Percentiles rank a stretch among this genome's conserved stretches.
Evolutionary conservation across 257 asterid genomes (phyloP).

Genomic region (Apocynum venetum): DNA sequence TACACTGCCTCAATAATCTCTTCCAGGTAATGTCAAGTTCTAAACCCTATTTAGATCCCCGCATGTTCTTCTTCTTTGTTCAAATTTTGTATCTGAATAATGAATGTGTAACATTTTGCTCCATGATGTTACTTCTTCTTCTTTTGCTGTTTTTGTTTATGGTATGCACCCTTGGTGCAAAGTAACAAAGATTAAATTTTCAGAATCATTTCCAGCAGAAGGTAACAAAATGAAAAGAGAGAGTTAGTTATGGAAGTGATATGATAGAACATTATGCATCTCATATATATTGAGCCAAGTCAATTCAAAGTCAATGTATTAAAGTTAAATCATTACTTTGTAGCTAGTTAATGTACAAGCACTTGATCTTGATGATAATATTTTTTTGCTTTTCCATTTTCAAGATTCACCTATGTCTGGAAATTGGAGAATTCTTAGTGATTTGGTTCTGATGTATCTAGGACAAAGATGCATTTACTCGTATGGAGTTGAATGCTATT

Average conservation of each 20-base stretch:
- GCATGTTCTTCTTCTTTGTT: not conserved
- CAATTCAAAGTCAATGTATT: not conserved
- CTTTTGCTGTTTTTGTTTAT: not conserved
- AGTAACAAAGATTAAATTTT: not conserved
- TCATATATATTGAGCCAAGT: too few species aligned
- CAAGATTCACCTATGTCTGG: not conserved
- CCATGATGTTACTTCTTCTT: not conserved
- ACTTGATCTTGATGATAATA: not conserved
- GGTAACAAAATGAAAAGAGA: not conserved
- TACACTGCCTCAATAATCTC: slow-evolving; percentile 90
- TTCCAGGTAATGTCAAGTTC: slow-evolving; percentile 58
- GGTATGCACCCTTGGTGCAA: not conserved
- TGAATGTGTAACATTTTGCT: not conserved
- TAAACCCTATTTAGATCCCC: not conserved
- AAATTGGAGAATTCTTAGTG: slow-evolving; percentile 1
- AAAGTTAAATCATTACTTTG: not conserved
- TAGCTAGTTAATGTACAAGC: not conserved
- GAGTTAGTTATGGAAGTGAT: not conserved
- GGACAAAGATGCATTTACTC: slow-evolving; percentile 76
- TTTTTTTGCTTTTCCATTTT: not conserved
- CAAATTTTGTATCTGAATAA: not conserved
- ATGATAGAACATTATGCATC: not conserved
- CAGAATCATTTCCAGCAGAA: not conserved
- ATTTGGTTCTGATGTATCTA: slow-evolving; percentile 26
- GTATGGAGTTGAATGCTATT: slow-evolving; percentile 49